A percentile compares a stretch with the other conserved stretches of the same genome.
These are phyloP conservation scores for Spencermartinsiella europaea DNA, from an alignment of 805 yeast genomes.

Conservation along the genomic window DNA sequence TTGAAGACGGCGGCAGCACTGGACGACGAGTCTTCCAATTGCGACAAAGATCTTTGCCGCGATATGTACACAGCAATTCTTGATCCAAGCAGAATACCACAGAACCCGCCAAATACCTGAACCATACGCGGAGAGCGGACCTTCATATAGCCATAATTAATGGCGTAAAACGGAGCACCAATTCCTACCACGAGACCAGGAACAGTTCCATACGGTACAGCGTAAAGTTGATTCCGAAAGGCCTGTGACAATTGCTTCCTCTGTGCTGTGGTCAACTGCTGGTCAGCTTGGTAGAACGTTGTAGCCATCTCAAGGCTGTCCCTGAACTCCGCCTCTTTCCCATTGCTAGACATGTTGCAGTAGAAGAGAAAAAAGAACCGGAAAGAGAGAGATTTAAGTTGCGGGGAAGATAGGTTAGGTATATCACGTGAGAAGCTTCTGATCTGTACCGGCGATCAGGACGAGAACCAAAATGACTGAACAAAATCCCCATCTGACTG, in stretches of 20 bases:
- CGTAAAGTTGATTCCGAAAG: constrained; percentile 12
- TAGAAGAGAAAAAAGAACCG: too few species aligned
- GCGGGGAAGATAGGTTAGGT: too few species aligned
- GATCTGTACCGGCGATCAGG: too few species aligned
- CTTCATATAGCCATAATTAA: constrained; percentile 10
- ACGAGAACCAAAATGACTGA: too few species aligned
- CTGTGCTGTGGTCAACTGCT: constrained; percentile 8
- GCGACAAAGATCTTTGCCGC: neutral
- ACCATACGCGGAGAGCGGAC: constrained; percentile 11
- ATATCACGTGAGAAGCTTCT: too few species aligned
- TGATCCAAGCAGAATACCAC: constrained; percentile 14
- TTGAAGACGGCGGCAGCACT: constrained; percentile 9
- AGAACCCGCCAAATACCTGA: constrained; percentile 15
- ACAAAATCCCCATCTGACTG: too few species aligned
- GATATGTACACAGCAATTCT: neutral
- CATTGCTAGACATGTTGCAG: too few species aligned
- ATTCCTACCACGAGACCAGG: constrained; percentile 15
- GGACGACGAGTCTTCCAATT: neutral
- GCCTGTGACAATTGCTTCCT: constrained; percentile 10
- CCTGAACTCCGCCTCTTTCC: constrained; percentile 6
- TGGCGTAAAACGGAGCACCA: constrained; percentile 11
- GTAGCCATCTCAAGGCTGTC: constrained; percentile 8
- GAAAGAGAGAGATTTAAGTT: too few species aligned
- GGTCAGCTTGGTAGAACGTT: constrained; percentile 14
- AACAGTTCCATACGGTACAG: constrained; percentile 14